Evolutionary conservation across 1,284 basidiomycete species (phyloP).

Genomic region (Moesziomyces parantarcticus): DNA sequence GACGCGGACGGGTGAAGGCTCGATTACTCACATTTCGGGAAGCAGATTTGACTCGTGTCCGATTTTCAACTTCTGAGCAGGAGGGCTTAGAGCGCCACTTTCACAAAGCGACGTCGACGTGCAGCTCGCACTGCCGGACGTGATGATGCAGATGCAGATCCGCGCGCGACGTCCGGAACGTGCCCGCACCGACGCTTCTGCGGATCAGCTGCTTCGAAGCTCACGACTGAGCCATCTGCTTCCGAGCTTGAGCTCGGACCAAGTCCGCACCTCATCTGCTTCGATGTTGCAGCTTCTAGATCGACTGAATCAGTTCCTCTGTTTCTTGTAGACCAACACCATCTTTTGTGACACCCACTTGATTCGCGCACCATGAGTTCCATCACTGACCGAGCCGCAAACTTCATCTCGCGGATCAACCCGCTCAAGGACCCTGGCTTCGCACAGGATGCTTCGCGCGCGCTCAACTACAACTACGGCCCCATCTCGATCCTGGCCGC

Average conservation of each 20-base stretch:
- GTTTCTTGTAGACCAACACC: not conserved
- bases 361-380: slow-evolving; percentile 20
- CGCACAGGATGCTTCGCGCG: slow-evolving; percentile 34
- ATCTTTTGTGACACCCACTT: not conserved
- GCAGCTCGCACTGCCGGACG: not conserved
- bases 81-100: not conserved
- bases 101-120: slow-evolving; percentile 9
- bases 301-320: too few relatives aligned
- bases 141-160: slow-evolving; percentile 5
- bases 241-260: not conserved
- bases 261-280: not conserved
- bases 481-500: slow-evolving; percentile 50
- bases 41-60: too few relatives aligned
- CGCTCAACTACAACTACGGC: slow-evolving; percentile 39
- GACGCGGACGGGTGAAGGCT: too few relatives aligned
- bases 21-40: too few relatives aligned
- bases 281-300: too few relatives aligned
- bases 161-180: slow-evolving; percentile 26
- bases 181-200: not conserved
- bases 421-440: slow-evolving; percentile 42
- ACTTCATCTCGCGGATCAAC: slow-evolving; percentile 43
- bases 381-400: slow-evolving; percentile 30
- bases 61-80: not conserved
- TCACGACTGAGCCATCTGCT: slow-evolving; percentile 8
- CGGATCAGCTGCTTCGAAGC: not conserved